These are phyloP conservation scores for Salix viminalis DNA, from an alignment of 345 rosid genomes.

Conservation along the genomic window DNA sequence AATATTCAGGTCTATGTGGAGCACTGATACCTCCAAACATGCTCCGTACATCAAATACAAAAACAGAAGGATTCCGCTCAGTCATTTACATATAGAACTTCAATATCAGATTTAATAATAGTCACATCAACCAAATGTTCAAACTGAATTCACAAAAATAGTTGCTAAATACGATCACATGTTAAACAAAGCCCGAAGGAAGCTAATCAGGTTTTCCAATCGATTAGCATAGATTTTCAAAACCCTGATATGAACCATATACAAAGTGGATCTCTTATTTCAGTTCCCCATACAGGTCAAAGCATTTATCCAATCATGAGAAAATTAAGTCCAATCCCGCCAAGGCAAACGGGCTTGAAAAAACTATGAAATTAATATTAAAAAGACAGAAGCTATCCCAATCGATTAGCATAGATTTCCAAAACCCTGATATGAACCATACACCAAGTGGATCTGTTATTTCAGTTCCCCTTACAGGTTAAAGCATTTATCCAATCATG, in stretches of 20 bases:
- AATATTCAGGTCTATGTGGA: not conserved
- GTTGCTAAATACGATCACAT: not conserved
- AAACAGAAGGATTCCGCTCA: not conserved
- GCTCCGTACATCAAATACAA: not conserved
- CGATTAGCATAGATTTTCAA: not conserved
- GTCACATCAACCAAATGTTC: not conserved
- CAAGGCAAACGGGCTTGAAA: not conserved
- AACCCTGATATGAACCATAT: not conserved
- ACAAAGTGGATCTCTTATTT: slow-evolving; percentile 4
- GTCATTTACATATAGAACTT: not conserved
- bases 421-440: not conserved
- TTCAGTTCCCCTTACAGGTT: not conserved
- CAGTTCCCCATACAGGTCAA: not conserved
- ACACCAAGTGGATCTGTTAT: slow-evolving; percentile 3
- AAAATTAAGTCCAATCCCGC: not conserved
- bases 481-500: slow-evolving; percentile 1
- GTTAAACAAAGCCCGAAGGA: not conserved
- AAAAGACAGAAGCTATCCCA: not conserved
- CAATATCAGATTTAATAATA: not conserved
- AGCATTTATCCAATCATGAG: slow-evolving; percentile 6
- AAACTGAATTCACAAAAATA: not conserved
- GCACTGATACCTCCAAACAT: not conserved
- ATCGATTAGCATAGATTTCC: not conserved
- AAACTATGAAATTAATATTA: not conserved
- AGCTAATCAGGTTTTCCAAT: not conserved